These are phyloP conservation scores for Puccinia novopanici DNA, from an alignment of 1,284 basidiomycete genomes.

Conservation along the genomic window DNA sequence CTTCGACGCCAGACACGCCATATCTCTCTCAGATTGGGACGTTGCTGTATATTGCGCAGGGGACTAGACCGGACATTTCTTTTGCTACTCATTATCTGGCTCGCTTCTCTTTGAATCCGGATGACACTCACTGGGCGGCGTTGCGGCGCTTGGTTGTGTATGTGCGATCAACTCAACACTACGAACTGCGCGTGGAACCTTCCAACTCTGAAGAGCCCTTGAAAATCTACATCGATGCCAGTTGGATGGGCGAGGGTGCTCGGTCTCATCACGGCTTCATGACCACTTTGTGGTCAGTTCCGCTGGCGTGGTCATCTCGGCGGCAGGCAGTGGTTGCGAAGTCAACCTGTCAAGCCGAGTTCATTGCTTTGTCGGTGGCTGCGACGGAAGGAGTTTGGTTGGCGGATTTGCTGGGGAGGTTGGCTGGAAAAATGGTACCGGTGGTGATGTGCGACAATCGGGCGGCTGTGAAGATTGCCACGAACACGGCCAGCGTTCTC, in stretches of 20 bases:
- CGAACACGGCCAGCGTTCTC: neutral
- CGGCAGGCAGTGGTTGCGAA: neutral
- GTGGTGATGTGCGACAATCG: neutral
- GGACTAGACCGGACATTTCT: neutral
- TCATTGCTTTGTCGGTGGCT: no score
- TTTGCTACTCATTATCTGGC: neutral
- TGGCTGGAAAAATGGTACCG: neutral
- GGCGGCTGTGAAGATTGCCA: neutral
- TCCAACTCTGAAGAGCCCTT: neutral
- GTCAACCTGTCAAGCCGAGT: no score
- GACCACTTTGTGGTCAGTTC: neutral
- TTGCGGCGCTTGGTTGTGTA: neutral
- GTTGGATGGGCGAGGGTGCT: no score
- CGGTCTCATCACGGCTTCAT: no score
- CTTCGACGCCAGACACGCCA: neutral
- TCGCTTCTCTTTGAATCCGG: neutral
- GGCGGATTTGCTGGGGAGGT: no score
- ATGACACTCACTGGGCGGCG: neutral
- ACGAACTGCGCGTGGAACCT: neutral
- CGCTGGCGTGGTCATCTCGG: neutral
- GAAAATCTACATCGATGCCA: neutral
- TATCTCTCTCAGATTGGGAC: neutral
- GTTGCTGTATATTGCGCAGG: neutral
- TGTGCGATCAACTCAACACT: neutral
- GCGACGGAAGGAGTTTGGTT: no score